These are phyloP conservation scores for Aspergillus sparsus DNA, from an alignment of 495 filamentous ascomycete species.

Conservation along the genomic window DNA sequence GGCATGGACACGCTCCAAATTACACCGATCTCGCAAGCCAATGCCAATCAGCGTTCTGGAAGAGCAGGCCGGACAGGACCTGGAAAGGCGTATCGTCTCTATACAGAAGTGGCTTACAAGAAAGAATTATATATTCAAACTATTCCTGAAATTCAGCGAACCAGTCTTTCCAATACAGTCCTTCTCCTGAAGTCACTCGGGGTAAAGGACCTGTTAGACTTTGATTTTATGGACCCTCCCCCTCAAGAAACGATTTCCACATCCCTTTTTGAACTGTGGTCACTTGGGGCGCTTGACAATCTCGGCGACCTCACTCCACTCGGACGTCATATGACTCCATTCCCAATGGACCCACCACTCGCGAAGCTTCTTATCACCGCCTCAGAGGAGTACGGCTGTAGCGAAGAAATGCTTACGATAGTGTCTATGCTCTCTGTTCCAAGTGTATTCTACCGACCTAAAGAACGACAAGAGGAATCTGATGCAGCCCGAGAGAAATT, in stretches of 20 bases:
- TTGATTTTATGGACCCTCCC: constrained; percentile 99
- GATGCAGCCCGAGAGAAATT: constrained; percentile 98
- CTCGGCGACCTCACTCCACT: constrained; percentile 87
- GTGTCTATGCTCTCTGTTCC: constrained; percentile 98
- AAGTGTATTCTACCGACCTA: constrained; percentile 95
- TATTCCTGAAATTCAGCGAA: constrained; percentile 97
- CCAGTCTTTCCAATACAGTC: constrained; percentile 93
- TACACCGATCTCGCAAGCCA: constrained; percentile 96
- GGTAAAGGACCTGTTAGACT: constrained; percentile 92
- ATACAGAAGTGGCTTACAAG: constrained; percentile 91
- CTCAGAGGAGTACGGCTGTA: constrained; percentile 82
- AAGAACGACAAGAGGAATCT: constrained; percentile 94
- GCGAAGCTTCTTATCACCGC: constrained; percentile 92
- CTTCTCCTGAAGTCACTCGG: constrained; percentile 92
- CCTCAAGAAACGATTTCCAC: constrained; percentile 98
- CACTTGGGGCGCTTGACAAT: constrained; percentile 89
- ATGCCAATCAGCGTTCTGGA: constrained; percentile 89
- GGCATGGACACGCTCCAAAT: constrained; percentile 99
- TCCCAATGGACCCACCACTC: constrained; percentile 94
- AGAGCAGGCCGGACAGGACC: constrained; percentile 94
- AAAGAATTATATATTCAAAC: constrained; percentile 98
- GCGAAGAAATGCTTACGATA: constrained; percentile 97
- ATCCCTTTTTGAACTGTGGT: constrained; percentile 97
- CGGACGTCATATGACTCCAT: constrained; percentile 91
- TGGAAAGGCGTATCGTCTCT: constrained; percentile 92